Percentiles rank a stretch among this genome's conserved stretches.
Evolutionary conservation across 1,284 basidiomycete genomes (phyloP).

Genomic region (Ceratobasidium theobromae): DNA sequence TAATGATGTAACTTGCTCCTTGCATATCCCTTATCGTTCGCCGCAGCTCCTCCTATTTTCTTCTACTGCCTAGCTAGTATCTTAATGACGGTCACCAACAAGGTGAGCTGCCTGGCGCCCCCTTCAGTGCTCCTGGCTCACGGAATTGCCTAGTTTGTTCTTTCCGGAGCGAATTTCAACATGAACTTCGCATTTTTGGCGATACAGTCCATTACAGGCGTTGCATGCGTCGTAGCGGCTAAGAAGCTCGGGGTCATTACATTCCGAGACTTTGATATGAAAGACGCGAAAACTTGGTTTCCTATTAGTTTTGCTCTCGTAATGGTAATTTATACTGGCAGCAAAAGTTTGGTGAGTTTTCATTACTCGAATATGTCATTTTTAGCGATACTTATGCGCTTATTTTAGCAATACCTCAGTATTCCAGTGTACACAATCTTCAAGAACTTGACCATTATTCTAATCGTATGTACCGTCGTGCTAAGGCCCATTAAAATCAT

Average conservation of each 20-base stretch:
- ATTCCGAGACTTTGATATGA: conserved; percentile 81
- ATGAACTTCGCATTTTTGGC: conserved; percentile 96
- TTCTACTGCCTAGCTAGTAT: conserved; percentile 95
- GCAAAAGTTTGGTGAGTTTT: conserved; percentile 80
- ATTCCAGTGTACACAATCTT: conserved; percentile 98
- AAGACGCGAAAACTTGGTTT: conserved; percentile 92
- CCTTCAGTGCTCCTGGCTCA: background rate
- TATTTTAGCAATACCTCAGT: conserved; percentile 79
- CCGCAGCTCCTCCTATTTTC: conserved; percentile 70
- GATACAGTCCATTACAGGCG: conserved; percentile 89
- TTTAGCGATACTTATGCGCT: background rate
- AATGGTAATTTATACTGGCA: conserved; percentile 96
- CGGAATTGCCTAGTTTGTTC: conserved; percentile 71
- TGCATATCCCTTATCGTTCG: background rate
- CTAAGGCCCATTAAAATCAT: conserved; percentile 1
- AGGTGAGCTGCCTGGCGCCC: conserved; percentile 58
- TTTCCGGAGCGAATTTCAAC: conserved; percentile 89
- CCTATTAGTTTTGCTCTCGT: conserved; percentile 93
- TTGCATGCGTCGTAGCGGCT: conserved; percentile 69
- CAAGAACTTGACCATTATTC: conserved; percentile 98
- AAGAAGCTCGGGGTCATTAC: conserved; percentile 85
- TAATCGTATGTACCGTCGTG: conserved; percentile 67
- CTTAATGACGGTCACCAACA: conserved; percentile 97
- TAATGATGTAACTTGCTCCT: background rate
- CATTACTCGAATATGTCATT: conserved; percentile 14